A percentile compares a stretch with the other conserved stretches of the same genome.
These are phyloP conservation scores for Eucalyptus fibrosa DNA, from an alignment of 345 rosid species.

Conservation along the genomic window DNA sequence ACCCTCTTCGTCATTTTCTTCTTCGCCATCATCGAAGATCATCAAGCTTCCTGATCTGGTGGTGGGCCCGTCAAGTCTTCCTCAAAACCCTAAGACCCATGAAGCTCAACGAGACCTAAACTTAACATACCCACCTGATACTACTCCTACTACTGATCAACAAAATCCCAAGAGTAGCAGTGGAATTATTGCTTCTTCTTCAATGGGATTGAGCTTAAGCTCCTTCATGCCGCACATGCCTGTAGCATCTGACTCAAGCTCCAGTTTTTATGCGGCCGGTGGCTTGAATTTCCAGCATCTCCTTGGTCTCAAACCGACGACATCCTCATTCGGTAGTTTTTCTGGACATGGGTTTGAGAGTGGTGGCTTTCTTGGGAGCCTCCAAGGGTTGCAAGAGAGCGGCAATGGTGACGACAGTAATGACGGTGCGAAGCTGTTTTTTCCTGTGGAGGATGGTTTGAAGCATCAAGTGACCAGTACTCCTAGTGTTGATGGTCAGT, in stretches of 20 bases:
- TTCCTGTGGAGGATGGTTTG: conserved; percentile 87
- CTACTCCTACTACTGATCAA: neutral
- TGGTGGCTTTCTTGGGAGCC: conserved; percentile 26
- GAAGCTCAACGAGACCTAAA: conserved; percentile 67
- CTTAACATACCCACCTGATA: conserved; percentile 30
- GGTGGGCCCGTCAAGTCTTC: neutral
- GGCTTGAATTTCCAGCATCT: conserved; percentile 30
- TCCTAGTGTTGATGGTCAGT: neutral
- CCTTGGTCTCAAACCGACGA: conserved; percentile 52
- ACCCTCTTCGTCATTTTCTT: conserved; percentile 17
- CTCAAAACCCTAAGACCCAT: conserved; percentile 19
- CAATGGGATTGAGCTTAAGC: neutral
- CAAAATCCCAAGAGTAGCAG: conserved; percentile 21
- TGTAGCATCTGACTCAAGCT: neutral
- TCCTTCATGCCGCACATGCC: neutral
- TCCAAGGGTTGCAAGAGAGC: neutral
- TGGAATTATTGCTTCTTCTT: neutral
- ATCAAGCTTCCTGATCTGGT: conserved; percentile 43
- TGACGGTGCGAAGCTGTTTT: conserved; percentile 49
- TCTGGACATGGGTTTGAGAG: conserved; percentile 59
- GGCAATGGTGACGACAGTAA: neutral
- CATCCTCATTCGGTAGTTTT: conserved; percentile 30
- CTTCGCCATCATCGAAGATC: conserved; percentile 27
- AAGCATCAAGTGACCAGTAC: conserved; percentile 3
- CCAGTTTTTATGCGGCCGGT: conserved; percentile 22